Percentiles rank a stretch among this genome's conserved stretches.
Conservation (phyloP, 108 stramenopile genomes). For the Cyclotella sp. region DNA sequence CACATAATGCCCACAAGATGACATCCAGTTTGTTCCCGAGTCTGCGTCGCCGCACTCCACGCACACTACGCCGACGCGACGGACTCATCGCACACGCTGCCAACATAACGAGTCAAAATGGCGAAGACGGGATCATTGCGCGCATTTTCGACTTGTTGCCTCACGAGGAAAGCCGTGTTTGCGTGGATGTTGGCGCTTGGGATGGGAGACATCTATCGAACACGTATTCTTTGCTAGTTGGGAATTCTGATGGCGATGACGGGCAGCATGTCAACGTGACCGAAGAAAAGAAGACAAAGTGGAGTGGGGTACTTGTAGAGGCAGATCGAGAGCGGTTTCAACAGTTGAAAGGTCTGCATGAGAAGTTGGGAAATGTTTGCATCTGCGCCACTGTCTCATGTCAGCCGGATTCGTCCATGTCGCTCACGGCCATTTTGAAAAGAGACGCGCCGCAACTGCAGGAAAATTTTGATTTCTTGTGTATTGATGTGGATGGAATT, state of each 20-base stretch:
- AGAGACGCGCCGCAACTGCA: slow-evolving; percentile 44
- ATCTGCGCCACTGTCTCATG: slow-evolving; percentile 38
- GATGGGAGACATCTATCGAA: slow-evolving; percentile 85
- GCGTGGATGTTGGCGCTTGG: slow-evolving; percentile 91
- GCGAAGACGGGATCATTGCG: slow-evolving; percentile 84
- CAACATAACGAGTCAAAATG: slow-evolving; percentile 71
- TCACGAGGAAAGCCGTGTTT: slow-evolving; percentile 35
- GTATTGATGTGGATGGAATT: slow-evolving; percentile 83
- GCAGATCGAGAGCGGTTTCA: slow-evolving; percentile 66
- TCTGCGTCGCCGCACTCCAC: slow-evolving; percentile 10
- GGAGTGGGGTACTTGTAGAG: slow-evolving; percentile 81
- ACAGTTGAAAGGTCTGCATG: slow-evolving; percentile 59
- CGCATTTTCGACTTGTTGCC: slow-evolving; percentile 63
- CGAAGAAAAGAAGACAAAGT: slow-evolving; percentile 31
- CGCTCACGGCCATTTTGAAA: slow-evolving; percentile 19
- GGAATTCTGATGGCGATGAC: not conserved
- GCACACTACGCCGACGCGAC: slow-evolving; percentile 36
- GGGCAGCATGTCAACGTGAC: not conserved
- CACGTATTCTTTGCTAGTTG: slow-evolving; percentile 65
- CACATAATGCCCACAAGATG: not conserved
- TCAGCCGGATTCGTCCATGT: slow-evolving; percentile 19
- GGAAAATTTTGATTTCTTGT: slow-evolving; percentile 69
- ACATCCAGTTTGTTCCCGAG: not conserved
- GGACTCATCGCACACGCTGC: slow-evolving; percentile 74
- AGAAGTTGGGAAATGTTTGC: slow-evolving; percentile 56